Evolutionary conservation across 2,329 filamentous ascomycete genomes (phyloP).

Genomic region (Pseudogymnoascus sp.): DNA sequence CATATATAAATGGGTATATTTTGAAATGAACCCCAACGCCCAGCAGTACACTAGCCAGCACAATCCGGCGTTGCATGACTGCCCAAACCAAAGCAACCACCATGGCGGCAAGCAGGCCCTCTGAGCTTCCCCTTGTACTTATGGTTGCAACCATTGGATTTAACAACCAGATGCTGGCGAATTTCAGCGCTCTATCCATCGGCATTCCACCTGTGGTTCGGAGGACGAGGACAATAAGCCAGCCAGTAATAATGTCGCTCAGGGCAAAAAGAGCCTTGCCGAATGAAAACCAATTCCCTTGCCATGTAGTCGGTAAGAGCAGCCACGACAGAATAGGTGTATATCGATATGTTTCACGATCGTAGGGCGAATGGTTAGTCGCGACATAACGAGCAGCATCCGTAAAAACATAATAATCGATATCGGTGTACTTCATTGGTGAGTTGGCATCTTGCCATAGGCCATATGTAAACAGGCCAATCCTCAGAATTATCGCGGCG

Average conservation of each 20-base stretch:
- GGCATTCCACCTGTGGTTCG: slow-evolving; percentile 28
- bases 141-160: slow-evolving; percentile 99
- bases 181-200: slow-evolving; percentile 56
- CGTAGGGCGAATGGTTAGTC: slow-evolving; percentile 67
- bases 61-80: slow-evolving; percentile 54
- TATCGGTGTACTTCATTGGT: slow-evolving; percentile 94
- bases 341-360: slow-evolving; percentile 91
- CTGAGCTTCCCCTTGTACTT: slow-evolving; percentile 87
- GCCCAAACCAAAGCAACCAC: slow-evolving; percentile 81
- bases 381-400: slow-evolving; percentile 76
- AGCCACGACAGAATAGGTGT: slow-evolving; percentile 91
- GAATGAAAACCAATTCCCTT: slow-evolving; percentile 57
- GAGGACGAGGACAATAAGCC: slow-evolving; percentile 58
- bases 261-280: slow-evolving; percentile 82
- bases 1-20: slow-evolving; percentile 98
- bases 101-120: slow-evolving; percentile 80
- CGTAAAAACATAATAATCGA: slow-evolving; percentile 97
- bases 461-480: slow-evolving; percentile 74
- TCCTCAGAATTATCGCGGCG: slow-evolving; percentile 57
- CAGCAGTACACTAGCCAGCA: slow-evolving; percentile 65
- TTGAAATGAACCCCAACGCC: slow-evolving; percentile 92
- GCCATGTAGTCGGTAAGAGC: slow-evolving; percentile 68
- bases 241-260: slow-evolving; percentile 79
- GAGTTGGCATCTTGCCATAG: slow-evolving; percentile 88
- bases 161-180: slow-evolving; percentile 82